Evolutionary conservation across 805 yeast species (phyloP), one percentile per base, ranked within the genome.

Genomic region (Starmerella bombi): DNA sequence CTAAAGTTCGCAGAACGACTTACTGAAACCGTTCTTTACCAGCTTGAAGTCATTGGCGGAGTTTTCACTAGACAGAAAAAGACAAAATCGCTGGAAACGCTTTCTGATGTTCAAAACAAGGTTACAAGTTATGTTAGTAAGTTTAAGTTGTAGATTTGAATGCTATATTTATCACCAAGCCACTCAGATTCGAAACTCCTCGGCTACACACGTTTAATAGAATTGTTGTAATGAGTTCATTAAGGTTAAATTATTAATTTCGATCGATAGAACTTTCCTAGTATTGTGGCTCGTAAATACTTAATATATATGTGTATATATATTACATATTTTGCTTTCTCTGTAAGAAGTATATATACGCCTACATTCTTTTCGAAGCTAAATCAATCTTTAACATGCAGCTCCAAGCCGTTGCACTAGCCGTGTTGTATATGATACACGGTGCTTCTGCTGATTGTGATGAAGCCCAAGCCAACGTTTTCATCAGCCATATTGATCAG

Each of bases 41-140:
- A 45, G 17, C 17, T 45, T 6, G 42, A 42, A 20, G 49, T 35
- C 12, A 29, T 45, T 21, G 46, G 46, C 10, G 23, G 33, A 10
- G 34, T 34, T 30, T 44, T 43, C 35, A 9, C 15, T n/a, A 15
- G 35, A 4, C 16, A 16, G 7, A 30, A 30, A 6, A 19, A 28
- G 5, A 20, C 34, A 5, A 37, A 30, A 30, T 30, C 40, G 3
- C 4, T 22, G 3, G 25, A 23, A 4, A 12, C 18, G 31, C 17
- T 32, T 8, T 25, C 36, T 4, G 36, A 23, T 4, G 17, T 27
- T 12, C 20, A 29, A 29, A 23, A 15, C 6, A n/a, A 16, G 14
- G 27, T 32, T 5, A 17, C n/a, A n/a, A 5, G 7, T 7, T 33
- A n/a, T n/a, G 25, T 12, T 15, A 10, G 10, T 19, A 20, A 25